These are phyloP conservation scores for Hypoxylon subgilvum DNA, from an alignment of 495 filamentous ascomycete species.

Conservation along the genomic window DNA sequence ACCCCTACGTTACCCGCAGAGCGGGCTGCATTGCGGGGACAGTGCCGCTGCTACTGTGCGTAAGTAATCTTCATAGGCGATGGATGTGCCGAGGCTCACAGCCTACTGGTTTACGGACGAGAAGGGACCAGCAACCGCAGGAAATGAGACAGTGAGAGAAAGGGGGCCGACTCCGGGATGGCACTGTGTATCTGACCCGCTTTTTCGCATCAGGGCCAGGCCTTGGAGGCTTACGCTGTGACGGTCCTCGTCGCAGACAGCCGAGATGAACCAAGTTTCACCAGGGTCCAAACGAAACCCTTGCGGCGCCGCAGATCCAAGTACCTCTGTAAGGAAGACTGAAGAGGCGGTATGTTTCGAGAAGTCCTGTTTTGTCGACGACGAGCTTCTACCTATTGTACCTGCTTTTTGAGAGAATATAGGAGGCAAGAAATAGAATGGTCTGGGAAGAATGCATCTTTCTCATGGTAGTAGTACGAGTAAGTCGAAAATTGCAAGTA, in stretches of 20 bases:
- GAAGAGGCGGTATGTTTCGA: not conserved
- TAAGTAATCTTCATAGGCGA: not conserved
- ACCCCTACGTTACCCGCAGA: too few relatives aligned
- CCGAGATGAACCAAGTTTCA: constrained; percentile 33
- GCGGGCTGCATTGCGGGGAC: too few relatives aligned
- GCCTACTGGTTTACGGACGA: not conserved
- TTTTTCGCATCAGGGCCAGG: too few relatives aligned
- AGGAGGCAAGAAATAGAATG: not conserved
- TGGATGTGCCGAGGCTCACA: constrained; percentile 1
- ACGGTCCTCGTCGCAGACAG: constrained; percentile 12
- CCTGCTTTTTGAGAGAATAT: not conserved
- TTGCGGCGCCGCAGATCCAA: constrained; percentile 1
- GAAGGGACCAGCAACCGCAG: not conserved
- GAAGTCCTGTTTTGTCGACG: not conserved
- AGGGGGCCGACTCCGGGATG: not conserved
- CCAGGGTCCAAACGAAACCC: constrained; percentile 17
- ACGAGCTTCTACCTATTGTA: not conserved
- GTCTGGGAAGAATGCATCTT: too few relatives aligned
- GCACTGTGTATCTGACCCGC: constrained; percentile 10
- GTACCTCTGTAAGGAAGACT: not conserved
- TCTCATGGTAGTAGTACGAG: too few relatives aligned
- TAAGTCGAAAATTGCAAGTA: not conserved
- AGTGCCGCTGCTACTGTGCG: constrained; percentile 18
- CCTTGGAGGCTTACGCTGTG: too few relatives aligned
- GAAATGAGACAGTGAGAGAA: constrained; percentile 7